Evolutionary conservation across 1,139 yeast species (phyloP).

Genomic region (Lodderomyces jiufengensis): DNA sequence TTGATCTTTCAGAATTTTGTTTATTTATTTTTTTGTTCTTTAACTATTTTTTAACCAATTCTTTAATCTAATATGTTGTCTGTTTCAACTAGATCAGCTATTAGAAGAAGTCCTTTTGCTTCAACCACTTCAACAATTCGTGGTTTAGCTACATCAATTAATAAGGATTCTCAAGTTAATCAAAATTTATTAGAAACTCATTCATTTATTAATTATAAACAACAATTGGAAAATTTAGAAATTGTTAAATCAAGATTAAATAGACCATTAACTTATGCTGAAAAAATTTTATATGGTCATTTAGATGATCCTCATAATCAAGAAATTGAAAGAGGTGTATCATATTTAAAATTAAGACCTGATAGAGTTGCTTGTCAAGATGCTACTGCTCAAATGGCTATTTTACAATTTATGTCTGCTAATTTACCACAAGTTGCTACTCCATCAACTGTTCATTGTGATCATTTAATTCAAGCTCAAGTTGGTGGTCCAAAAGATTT

Average conservation of each 20-base stretch:
- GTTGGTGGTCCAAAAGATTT: conserved; percentile 90
- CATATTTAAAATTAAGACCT: conserved; percentile 95
- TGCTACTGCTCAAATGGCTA: conserved; percentile 99
- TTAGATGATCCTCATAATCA: conserved; percentile 94
- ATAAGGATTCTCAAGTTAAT: conserved; percentile 88
- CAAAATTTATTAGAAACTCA: conserved; percentile 88
- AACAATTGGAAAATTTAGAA: conserved; percentile 77
- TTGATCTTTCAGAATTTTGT: conserved; percentile 2
- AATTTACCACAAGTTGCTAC: conserved; percentile 93
- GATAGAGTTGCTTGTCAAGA: conserved; percentile 99
- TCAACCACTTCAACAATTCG: conserved; percentile 48
- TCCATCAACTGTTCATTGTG: conserved; percentile 98
- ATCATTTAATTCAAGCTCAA: conserved; percentile 98
- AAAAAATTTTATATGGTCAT: conserved; percentile 93
- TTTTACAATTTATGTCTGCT: conserved; percentile 96
- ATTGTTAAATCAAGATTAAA: conserved; percentile 83
- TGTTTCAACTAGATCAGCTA: conserved; percentile 36
- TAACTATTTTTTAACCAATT: conserved; percentile 1
- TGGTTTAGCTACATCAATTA: conserved; percentile 74
- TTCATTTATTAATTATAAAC: conserved; percentile 77
- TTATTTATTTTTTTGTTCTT: conserved; percentile 2
- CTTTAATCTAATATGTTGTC: conserved; percentile 30
- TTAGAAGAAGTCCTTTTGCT: conserved; percentile 21
- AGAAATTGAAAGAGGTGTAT: conserved; percentile 93
- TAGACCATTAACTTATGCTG: conserved; percentile 97